phyloP scores from a whole-genome alignment of 2,329 filamentous ascomycete species.

The Fusarium sp. region DNA sequence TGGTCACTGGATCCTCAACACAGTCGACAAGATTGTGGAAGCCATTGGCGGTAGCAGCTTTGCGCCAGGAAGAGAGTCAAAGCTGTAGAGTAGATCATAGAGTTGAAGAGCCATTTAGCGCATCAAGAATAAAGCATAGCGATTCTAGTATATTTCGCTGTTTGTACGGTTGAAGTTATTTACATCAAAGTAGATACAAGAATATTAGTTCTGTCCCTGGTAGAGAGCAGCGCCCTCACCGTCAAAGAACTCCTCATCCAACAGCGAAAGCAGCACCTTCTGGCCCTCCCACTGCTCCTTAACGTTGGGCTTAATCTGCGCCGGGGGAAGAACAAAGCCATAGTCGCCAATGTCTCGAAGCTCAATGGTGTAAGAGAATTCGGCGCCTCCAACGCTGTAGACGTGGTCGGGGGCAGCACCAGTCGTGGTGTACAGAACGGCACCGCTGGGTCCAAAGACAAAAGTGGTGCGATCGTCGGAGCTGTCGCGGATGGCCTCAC shows the following conservation, averaged over 20 bases:
- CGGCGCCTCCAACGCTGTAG: slow-evolving; percentile 41
- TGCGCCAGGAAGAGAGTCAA: slow-evolving; percentile 44
- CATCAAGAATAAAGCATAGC: neutral
- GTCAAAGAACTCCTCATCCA: slow-evolving; percentile 53
- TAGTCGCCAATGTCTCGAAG: slow-evolving; percentile 49
- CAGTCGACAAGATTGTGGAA: slow-evolving; percentile 59
- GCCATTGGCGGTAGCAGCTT: slow-evolving; percentile 59
- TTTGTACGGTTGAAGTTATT: neutral
- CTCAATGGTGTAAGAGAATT: slow-evolving; percentile 57
- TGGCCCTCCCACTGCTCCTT: slow-evolving; percentile 55
- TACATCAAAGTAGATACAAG: neutral
- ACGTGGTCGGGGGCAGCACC: slow-evolving; percentile 48
- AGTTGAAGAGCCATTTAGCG: neutral
- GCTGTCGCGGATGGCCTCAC: slow-evolving; percentile 48
- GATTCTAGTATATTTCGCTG: neutral
- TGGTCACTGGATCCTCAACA: slow-evolving; percentile 59
- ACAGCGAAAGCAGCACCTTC: slow-evolving; percentile 47
- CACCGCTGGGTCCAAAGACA: slow-evolving; percentile 53
- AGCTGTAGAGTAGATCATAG: slow-evolving; percentile 20
- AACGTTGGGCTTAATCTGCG: slow-evolving; percentile 52
- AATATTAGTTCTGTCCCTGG: slow-evolving; percentile 21
- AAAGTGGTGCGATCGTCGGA: slow-evolving; percentile 48
- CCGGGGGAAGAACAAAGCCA: slow-evolving; percentile 53
- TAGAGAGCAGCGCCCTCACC: slow-evolving; percentile 42
- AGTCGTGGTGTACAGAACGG: slow-evolving; percentile 53